These are phyloP conservation scores for apple (Malus domestica) DNA, from an alignment of 306 rosid species.

Conservation along the genomic window ASM211411v1 NC_041793.1:46453501-46454000, in stretches of 20 bases:
- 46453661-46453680: slow-evolving; percentile 22
- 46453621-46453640: slow-evolving; percentile 34
- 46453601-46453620: slow-evolving; percentile 35
- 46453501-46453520: slow-evolving; percentile 77
- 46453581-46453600: slow-evolving; percentile 38
- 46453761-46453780: slow-evolving; percentile 68
- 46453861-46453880: slow-evolving; percentile 45
- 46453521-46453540: slow-evolving; percentile 91
- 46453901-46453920: slow-evolving; percentile 73
- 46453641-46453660: slow-evolving; percentile 11
- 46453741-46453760: slow-evolving; percentile 75
- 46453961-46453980: not conserved
- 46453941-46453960: slow-evolving; percentile 44
- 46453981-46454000: not conserved
- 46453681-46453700: slow-evolving; percentile 13
- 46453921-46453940: slow-evolving; percentile 74
- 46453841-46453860: not conserved
- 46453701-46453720: slow-evolving; percentile 32
- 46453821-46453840: not conserved
- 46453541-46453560: slow-evolving; percentile 46
- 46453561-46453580: slow-evolving; percentile 47
- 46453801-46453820: not conserved
- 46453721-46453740: slow-evolving; percentile 66
- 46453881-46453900: slow-evolving; percentile 64
- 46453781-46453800: not conserved